These are phyloP conservation scores for Cerrena zonata DNA, from an alignment of 1,284 basidiomycete species.

Conservation along the genomic window DNA sequence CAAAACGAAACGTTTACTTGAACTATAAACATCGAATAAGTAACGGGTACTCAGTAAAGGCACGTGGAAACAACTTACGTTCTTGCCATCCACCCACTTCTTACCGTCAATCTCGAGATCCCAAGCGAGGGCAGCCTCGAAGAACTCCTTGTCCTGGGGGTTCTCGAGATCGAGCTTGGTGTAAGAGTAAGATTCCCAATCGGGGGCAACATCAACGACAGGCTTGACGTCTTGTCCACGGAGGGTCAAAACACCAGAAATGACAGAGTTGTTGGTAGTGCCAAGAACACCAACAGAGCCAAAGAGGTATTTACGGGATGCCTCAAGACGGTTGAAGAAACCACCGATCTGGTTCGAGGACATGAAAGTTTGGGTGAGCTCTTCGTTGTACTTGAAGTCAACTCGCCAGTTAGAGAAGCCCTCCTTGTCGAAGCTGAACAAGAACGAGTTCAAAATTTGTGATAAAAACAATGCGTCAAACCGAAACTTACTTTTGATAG, in stretches of 20 bases:
- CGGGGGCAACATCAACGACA: conserved; percentile 81
- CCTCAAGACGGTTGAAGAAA: conserved; percentile 96
- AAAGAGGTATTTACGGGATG: conserved; percentile 91
- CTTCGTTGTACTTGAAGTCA: conserved; percentile 96
- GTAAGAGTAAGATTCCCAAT: conserved; percentile 87
- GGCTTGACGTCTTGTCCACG: conserved; percentile 72
- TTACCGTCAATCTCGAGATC: conserved; percentile 81
- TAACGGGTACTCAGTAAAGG: conserved; percentile 1
- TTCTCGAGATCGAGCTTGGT: conserved; percentile 65
- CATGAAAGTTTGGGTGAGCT: conserved; percentile 91
- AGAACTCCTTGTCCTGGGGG: conserved; percentile 76
- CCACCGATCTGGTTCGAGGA: conserved; percentile 86
- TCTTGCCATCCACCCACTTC: conserved; percentile 84
- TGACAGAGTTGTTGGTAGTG: conserved; percentile 67
- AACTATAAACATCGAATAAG: conserved; percentile 19
- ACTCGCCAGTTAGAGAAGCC: conserved; percentile 91
- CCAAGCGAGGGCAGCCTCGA: conserved; percentile 87
- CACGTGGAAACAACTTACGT: conserved; percentile 40
- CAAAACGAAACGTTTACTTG: conserved; percentile 22
- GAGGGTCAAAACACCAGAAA: conserved; percentile 76
- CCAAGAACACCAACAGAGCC: conserved; percentile 91
- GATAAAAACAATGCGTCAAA: conserved; percentile 16
- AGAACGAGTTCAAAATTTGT: not conserved
- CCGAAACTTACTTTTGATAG: conserved; percentile 70
- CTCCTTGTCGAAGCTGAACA: conserved; percentile 75